phyloP scores from a whole-genome alignment of 2,329 filamentous ascomycete genomes.

The Penicillium sclerotiorum region DNA sequence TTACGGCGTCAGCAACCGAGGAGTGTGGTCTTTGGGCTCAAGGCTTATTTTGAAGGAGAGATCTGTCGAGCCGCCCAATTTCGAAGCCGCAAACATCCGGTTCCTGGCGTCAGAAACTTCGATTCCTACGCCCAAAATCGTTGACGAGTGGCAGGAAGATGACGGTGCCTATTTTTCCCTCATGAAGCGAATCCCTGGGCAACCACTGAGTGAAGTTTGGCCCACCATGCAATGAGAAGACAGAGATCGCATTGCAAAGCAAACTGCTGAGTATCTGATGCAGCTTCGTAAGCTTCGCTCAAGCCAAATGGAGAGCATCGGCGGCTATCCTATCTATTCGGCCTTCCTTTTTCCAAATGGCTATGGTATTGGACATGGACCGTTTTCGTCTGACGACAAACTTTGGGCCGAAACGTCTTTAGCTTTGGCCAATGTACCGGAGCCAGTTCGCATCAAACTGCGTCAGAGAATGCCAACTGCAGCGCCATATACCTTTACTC shows the following conservation, averaged over 20 bases:
- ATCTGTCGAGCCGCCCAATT: background rate
- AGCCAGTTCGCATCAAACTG: conserved; percentile 11
- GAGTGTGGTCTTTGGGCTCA: conserved; percentile 35
- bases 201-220: background rate
- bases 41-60: conserved; percentile 33
- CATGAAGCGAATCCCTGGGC: background rate
- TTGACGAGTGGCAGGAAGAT: background rate
- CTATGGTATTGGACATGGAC: no score
- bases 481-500: conserved; percentile 41
- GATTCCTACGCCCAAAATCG: background rate
- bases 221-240: no score
- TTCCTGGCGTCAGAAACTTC: background rate
- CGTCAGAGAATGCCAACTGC: conserved; percentile 21
- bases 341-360: no score
- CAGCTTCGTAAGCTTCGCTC: no score
- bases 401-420: conserved; percentile 18
- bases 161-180: background rate
- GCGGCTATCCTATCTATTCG: no score
- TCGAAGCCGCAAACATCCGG: background rate
- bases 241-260: no score
- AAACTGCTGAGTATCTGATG: no score
- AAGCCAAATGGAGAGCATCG: no score
- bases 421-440: conserved; percentile 8
- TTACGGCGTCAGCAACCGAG: conserved; percentile 29
- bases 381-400: conserved; percentile 12